Base-by-base conservation (phyloP, 176 grass and related monocot genomes). In the Hsuehochloa calcarea region DNA sequence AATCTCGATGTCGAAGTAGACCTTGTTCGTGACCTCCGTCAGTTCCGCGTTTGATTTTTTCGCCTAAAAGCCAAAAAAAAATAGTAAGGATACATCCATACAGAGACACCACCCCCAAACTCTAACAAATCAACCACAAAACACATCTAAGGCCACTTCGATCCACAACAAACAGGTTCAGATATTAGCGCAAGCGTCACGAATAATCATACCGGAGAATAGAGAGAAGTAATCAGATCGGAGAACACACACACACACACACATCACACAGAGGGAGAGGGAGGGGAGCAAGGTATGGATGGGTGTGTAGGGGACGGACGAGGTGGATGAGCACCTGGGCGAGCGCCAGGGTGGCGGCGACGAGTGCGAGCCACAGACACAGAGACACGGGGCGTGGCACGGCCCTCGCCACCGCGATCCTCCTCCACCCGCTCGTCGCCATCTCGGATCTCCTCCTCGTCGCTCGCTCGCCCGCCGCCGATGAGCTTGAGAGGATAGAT, bases 1-100 rank as follows among this genome's bases (percentile, higher is more conserved):
- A 47, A 99, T 96, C 90, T 96, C 92, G 61, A 99, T 51, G 44
- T 99, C 97, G 45, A 99, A 99, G 84, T 85, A 99, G 47, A 99
- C 93, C 84, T 96, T 99, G 86, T 96, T 82, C 5, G 97, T 96
- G 45, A 99, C 97, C 79, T 96, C 90, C 2, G 86, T 96, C 85
- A 96, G 41, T 58, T 92, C 83, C 60, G 82, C 88, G 16, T 88
- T 88, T 1, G 89, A 74, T 31, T 87, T 88, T 82, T 94, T 99
- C 29, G 86, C 97, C 97, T 99, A 68, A 74, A 58, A 84, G 3
- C 0, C 8, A 50, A 50, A 20, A 65, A 34, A 14, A 11, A 60
- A 14, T 40, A 1, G 62, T 85, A 31, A 80, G 41, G 3, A 26
- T 27, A 83, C 22, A 70, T n/a, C 13, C 73, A 29, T 68, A n/a